Conservation (phyloP, 768 basidiomycete genomes). For the Pleurotus giganteus region DNA sequence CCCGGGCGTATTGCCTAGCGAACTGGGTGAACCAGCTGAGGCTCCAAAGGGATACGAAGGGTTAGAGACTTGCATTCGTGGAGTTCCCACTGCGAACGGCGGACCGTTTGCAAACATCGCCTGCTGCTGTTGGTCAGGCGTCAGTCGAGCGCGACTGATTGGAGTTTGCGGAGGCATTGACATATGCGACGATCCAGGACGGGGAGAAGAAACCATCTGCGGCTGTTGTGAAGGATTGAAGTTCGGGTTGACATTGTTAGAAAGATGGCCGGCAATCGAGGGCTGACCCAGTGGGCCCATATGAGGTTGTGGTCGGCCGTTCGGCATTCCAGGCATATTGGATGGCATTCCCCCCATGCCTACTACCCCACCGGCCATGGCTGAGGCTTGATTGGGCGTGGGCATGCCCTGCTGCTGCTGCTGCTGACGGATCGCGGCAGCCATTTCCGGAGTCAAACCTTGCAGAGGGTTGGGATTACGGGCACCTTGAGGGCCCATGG, state of each 20-base stretch:
- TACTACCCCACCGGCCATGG: background rate
- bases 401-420: slow-evolving; percentile 20
- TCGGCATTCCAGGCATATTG: slow-evolving; percentile 33
- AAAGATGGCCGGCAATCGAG: slow-evolving; percentile 28
- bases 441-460: slow-evolving; percentile 39
- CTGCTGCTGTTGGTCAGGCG: slow-evolving; percentile 37
- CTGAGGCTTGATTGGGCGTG: background rate
- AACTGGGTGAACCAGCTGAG: slow-evolving; percentile 49
- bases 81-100: slow-evolving; percentile 28
- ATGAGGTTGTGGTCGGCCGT: slow-evolving; percentile 44
- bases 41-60: slow-evolving; percentile 41
- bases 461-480: slow-evolving; percentile 33
- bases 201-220: slow-evolving; percentile 40
- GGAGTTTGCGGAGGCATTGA: slow-evolving; percentile 32
- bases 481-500: slow-evolving; percentile 28
- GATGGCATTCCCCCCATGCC: slow-evolving; percentile 18
- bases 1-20: slow-evolving; percentile 23
- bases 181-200: slow-evolving; percentile 35
- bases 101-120: slow-evolving; percentile 40
- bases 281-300: slow-evolving; percentile 47
- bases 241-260: slow-evolving; percentile 36
- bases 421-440: slow-evolving; percentile 36
- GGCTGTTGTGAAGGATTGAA: slow-evolving; percentile 33
- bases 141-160: slow-evolving; percentile 41
- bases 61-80: slow-evolving; percentile 33